phyloP scores from a whole-genome alignment of 2,329 filamentous ascomycete genomes.

The Penicillium sp. region DNA sequence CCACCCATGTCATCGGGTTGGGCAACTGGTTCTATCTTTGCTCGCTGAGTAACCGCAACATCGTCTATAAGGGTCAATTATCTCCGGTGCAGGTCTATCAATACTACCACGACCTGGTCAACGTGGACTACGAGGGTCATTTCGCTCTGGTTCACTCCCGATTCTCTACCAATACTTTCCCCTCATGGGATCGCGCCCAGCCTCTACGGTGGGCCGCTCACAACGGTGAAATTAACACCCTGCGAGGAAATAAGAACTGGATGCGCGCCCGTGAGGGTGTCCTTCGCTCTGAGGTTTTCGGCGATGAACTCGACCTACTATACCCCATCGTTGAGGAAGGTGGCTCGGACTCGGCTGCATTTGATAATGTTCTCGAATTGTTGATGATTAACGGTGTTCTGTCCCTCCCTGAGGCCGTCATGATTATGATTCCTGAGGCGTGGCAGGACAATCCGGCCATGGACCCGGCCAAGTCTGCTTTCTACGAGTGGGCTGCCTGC shows the following conservation, averaged over 20 bases:
- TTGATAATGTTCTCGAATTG: constrained; percentile 94
- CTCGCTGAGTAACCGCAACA: constrained; percentile 96
- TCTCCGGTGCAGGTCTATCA: constrained; percentile 95
- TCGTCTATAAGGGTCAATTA: constrained; percentile 97
- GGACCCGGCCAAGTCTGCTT: constrained; percentile 93
- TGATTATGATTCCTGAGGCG: constrained; percentile 98
- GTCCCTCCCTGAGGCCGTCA: constrained; percentile 92
- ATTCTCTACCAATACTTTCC: constrained; percentile 98
- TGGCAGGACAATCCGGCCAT: constrained; percentile 94
- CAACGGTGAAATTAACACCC: constrained; percentile 97
- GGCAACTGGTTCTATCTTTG: constrained; percentile 99
- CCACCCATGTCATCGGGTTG: constrained; percentile 90
- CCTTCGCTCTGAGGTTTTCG: constrained; percentile 90
- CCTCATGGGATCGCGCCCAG: constrained; percentile 96
- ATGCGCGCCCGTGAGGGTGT: constrained; percentile 97
- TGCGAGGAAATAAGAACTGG: constrained; percentile 99
- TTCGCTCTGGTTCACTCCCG: constrained; percentile 96
- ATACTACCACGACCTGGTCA: constrained; percentile 96
- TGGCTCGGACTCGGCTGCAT: constrained; percentile 94
- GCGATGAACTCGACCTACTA: constrained; percentile 84
- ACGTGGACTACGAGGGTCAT: constrained; percentile 95
- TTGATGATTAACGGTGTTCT: constrained; percentile 94
- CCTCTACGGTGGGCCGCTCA: constrained; percentile 95
- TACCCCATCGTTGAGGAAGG: constrained; percentile 97
- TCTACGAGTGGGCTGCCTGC: constrained; percentile 98